Evolutionary conservation across 225 moss, liverwort and hornwort genomes (phyloP), one percentile per base, ranked within the genome.

Genomic region (Straminergon stramineum): DNA sequence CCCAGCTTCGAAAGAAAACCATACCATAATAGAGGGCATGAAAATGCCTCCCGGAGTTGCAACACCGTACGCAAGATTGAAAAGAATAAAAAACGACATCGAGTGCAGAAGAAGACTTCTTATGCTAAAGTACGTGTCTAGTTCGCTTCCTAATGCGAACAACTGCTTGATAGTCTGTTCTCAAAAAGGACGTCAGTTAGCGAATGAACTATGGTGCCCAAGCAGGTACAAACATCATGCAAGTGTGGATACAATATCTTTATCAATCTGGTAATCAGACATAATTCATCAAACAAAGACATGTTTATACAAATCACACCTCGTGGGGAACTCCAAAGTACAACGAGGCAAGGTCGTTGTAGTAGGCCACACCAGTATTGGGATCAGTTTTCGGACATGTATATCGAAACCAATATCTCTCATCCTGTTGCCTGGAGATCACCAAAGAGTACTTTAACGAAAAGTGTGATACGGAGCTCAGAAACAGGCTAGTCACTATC

Each of bases 31-130:
- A 67, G 95, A 94, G 57, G 97, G 97, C 95, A 96, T 95, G 56
- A 97, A 97, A 77, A 97, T 95, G 89, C 97, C 97, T 88, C 97
- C 96, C 12, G 96, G 97, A 82, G 97, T 96, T 45, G 97, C 95
- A 89, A 97, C 95, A 64, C 97, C 97, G 77, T 97, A 96, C 56
- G 97, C 94, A 67, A 97, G 92, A 70, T 92, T 94, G 90, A 97
- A 97, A 48, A 97, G 94, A 67, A 93, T 67, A 62, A 96, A 91
- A 89, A 95, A 97, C 20, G 96, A 95, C 86, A 91, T 93, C 60
- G 91, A 93, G 77, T 97, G 95, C 28, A 97, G 91, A 75, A 92
- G 80, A 75, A 97, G 91, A 77, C 95, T 96, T 65, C 79, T 89
- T 62, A 93, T 87, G 61, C 93, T 94, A 62, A 97, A 97, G 71